These are phyloP conservation scores for Immersiella caudata DNA, from an alignment of 495 filamentous ascomycete species.

Conservation along the genomic window DNA sequence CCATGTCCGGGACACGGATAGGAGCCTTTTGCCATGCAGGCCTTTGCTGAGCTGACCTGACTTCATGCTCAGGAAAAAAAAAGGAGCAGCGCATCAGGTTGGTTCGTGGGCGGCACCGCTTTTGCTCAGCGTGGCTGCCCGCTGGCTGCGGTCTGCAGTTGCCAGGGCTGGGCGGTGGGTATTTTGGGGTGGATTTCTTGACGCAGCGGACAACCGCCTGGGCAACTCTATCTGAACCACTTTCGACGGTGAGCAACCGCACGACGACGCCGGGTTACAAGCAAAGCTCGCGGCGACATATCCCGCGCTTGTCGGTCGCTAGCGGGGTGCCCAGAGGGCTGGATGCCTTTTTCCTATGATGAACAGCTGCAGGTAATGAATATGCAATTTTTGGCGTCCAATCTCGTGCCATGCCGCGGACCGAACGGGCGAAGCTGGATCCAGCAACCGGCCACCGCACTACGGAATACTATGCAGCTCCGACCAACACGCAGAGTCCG, in stretches of 20 bases:
- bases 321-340: background rate
- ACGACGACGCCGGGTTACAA: background rate
- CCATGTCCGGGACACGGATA: background rate
- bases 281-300: background rate
- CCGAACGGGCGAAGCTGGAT: background rate
- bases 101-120: background rate
- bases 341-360: background rate
- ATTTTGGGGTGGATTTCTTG: background rate
- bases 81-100: background rate
- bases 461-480: conserved; percentile 8
- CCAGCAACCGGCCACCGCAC: background rate
- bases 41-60: background rate
- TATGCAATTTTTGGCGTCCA: background rate
- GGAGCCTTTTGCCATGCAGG: background rate
- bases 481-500: background rate
- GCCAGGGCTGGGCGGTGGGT: background rate
- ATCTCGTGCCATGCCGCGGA: background rate
- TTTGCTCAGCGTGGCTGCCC: background rate
- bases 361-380: background rate
- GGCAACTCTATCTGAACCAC: background rate
- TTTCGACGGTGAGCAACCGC: background rate
- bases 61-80: background rate
- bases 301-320: background rate
- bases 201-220: background rate
- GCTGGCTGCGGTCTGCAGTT: background rate